phyloP scores from a whole-genome alignment of 805 yeast genomes.

The Peterozyma toletana region DNA sequence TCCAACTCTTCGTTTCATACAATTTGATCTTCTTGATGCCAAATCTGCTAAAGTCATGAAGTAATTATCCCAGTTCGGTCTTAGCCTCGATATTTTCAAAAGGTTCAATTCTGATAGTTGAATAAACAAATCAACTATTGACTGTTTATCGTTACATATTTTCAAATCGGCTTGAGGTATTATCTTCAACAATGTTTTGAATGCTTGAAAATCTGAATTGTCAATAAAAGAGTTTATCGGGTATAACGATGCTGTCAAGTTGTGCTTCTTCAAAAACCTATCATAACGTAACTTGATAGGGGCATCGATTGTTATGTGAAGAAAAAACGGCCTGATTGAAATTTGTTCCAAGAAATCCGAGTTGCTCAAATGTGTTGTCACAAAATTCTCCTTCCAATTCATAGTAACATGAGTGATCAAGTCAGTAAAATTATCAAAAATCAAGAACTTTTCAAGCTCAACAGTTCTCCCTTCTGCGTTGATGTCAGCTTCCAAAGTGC shows the following conservation, averaged over 20 bases:
- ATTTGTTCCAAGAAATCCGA: constrained; percentile 36
- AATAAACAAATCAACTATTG: constrained; percentile 27
- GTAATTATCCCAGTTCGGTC: constrained; percentile 96
- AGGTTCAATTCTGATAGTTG: constrained; percentile 35
- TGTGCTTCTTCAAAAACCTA: constrained; percentile 18
- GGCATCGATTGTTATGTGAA: constrained; percentile 74
- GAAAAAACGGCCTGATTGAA: constrained; percentile 72
- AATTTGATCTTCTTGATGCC: constrained; percentile 88
- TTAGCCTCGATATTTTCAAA: constrained; percentile 47
- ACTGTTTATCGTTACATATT: constrained; percentile 41
- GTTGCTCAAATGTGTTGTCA: constrained; percentile 42
- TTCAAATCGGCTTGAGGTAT: constrained; percentile 45
- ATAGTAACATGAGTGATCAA: constrained; percentile 56
- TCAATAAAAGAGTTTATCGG: constrained; percentile 28
- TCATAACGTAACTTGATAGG: constrained; percentile 45
- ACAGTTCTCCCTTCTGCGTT: constrained; percentile 11
- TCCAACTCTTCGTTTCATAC: constrained; percentile 97
- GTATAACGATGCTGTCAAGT: constrained; percentile 4
- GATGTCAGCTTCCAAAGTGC: constrained; percentile 5
- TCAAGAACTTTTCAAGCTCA: constrained; percentile 13
- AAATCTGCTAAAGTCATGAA: constrained; percentile 90
- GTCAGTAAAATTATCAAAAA: constrained; percentile 32
- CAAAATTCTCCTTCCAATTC: constrained; percentile 59
- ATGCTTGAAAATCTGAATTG: constrained; percentile 19
- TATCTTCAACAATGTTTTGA: constrained; percentile 25